Evolutionary conservation across 148 eudicot genomes (phyloP), one percentile per base, ranked within the genome.

Genomic region (Heliosperma pusillum): DNA sequence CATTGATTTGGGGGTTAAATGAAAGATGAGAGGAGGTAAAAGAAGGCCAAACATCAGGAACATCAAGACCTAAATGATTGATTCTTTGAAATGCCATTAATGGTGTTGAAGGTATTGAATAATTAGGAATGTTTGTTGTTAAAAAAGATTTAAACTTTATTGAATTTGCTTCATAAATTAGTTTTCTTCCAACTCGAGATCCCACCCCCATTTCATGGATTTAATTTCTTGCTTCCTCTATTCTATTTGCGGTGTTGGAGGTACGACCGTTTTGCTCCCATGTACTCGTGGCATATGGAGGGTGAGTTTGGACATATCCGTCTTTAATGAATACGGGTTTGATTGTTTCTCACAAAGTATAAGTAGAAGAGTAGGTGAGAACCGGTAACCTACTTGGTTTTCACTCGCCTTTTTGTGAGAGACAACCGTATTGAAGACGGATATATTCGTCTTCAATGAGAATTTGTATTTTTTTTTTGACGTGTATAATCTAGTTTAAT

Each of bases 31-130:
- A 75, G 16, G 17, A 15, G n/a, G 47, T 7, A 3, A 26, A 10
- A 44, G 71, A 70, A 63, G 82, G 45, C 82, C 82, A 75, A 22
- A 56, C 75, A 70, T 80, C 82, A 10, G 82, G 82, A 75, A 75
- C 71, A 42, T 80, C 75, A 16, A 75, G 9, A 11, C 82, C 82
- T 42, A 80, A 52, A 63, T 80, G 64, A 22, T 70, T 69, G 29
- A 61, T 52, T 12, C 10, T 66, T 3, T 55, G 72, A n/a, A 75
- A 45, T 21, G 69, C 36, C 66, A 56, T 63, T 15, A 56, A 40
- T 55, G 50, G 47, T 40, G 42, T 53, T 15, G 75, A 40, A 64
- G 29, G 69, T 7, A 47, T 2, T 26, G 69, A 70, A 61, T 55
- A 44, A 17, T 71, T 73, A 24, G 82, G 30, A 44, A 10, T 50